A percentile compares a stretch with the other conserved stretches of the same genome.
Conservation (phyloP, 1,284 basidiomycete genomes). For the Trichosporon coremiiforme region DNA sequence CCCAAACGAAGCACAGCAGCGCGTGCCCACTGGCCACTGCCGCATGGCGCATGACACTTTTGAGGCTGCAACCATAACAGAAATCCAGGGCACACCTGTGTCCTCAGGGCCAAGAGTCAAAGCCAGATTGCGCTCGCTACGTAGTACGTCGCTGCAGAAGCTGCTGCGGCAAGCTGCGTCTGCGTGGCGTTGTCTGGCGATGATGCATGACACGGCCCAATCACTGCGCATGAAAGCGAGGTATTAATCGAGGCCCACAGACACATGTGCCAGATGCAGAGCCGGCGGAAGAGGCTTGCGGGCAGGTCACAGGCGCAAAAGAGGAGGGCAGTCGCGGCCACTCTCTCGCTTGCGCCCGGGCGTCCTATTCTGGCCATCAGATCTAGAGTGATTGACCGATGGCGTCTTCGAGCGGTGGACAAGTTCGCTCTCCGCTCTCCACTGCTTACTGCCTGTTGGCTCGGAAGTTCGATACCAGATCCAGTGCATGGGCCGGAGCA, state of each 20-base stretch:
- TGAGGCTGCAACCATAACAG: background rate
- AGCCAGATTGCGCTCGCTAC: background rate
- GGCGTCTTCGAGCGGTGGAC: constrained; percentile 2
- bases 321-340: background rate
- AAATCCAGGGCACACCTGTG: background rate
- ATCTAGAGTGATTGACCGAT: constrained; percentile 4
- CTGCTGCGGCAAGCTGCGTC: background rate
- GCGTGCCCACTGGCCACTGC: background rate
- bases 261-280: too few species aligned
- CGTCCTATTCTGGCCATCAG: background rate
- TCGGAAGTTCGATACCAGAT: too few species aligned
- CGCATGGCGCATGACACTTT: background rate
- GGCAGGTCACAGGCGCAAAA: background rate
- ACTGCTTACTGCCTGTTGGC: background rate
- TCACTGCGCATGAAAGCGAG: background rate
- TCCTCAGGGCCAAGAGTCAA: background rate
- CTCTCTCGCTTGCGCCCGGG: background rate
- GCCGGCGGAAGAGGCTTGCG: background rate
- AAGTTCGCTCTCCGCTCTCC: background rate
- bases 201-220: background rate
- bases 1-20: background rate
- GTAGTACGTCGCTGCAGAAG: too few species aligned
- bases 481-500: background rate
- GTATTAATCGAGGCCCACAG: too few species aligned
- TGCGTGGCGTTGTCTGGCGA: background rate